Percentiles rank a stretch among this genome's conserved stretches.
phyloP scores from a whole-genome alignment of 2,329 filamentous ascomycete species.

The Leptographium galeiforme region DNA sequence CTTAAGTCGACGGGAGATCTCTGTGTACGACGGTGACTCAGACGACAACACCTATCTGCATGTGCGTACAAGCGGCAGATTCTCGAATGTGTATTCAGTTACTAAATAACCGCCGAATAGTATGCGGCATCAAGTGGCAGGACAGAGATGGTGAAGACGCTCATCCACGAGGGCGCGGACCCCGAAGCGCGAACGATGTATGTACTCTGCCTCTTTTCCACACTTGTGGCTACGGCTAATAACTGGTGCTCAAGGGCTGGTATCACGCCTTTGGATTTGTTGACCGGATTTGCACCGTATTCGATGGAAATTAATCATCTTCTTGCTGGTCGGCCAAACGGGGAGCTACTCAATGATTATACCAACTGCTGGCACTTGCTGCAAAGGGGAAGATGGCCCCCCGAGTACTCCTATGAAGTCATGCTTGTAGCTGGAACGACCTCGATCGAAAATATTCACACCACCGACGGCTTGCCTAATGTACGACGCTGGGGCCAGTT shows the following conservation, averaged over 20 bases:
- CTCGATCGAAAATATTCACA: too few relatives aligned
- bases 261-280: too few relatives aligned
- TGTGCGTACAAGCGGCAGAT: not conserved
- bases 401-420: too few relatives aligned
- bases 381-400: too few relatives aligned
- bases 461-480: not conserved
- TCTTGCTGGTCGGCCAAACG: not conserved
- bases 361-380: not conserved
- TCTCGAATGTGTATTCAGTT: not conserved
- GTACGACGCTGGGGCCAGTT: not conserved
- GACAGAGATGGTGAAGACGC: not conserved
- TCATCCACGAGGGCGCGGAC: not conserved
- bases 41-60: not conserved
- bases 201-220: too few relatives aligned
- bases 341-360: not conserved
- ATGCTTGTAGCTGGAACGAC: too few relatives aligned
- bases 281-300: too few relatives aligned
- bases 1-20: not conserved
- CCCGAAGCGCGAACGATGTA: not conserved
- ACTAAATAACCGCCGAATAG: not conserved
- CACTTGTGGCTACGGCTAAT: too few relatives aligned
- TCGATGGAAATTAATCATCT: too few relatives aligned
- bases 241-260: too few relatives aligned
- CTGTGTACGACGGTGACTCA: not conserved
- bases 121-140: not conserved